Evolutionary conservation across 257 asterid species (phyloP), one percentile per base, ranked within the genome.

Genomic region (Lycium ferocissimum): DNA sequence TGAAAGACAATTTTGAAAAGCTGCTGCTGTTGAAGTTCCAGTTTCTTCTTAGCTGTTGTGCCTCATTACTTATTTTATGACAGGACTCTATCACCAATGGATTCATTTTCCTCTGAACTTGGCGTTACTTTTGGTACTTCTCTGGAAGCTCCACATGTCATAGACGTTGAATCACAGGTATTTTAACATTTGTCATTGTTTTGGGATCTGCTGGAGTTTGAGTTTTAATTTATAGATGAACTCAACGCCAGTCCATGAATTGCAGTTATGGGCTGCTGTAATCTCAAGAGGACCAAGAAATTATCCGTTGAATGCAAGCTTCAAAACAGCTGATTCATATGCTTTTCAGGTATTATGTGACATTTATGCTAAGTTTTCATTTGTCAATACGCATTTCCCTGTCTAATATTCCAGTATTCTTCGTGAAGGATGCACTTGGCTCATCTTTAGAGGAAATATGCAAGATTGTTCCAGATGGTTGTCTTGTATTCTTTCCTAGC

Each of bases 401-500:
- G 40, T 83, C 26, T 71, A 61, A 83, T 22, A 84, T 80, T 79
- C 76, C 85, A 83, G 49, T 87, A 38, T 84, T 89, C 85, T 85
- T 58, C 85, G 71, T 88, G 80, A 86, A 96, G 98, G 99, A 97
- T 88, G 88, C 94, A 14, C 90, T 97, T 81, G 99, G 99, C 70
- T 83, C 88, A 85, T 95, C 98, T 79, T 81, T 97, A 86, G 99
- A 95, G 88, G 97, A 94, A 87, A 97, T 95, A 85, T 97, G 95
- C 92, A 91, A 89, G 86, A 87, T 90, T 82, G 97, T 94, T 90
- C 98, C 98, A 15, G 98, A 94, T 82, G 99, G 99, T 82, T 95
- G 98, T 93, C 93, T 97, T 22, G 94, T 93, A 80, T 95, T 97
- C 90, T 97, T 97, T 85, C 99, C 99, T 84, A 97, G 99, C 90